phyloP scores from a whole-genome alignment of 805 yeast species.

The Pichia exigua region DNA sequence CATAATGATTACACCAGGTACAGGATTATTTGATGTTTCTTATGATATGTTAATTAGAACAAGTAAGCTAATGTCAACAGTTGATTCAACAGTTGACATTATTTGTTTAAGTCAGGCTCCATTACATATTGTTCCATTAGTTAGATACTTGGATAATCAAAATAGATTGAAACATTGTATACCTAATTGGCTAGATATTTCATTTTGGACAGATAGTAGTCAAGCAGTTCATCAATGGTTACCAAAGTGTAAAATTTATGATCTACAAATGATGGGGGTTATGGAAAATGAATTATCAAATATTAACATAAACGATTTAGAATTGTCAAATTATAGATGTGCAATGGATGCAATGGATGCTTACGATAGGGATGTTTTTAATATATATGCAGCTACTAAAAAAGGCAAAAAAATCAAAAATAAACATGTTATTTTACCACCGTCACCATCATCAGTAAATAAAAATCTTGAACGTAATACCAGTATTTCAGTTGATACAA shows the following conservation, averaged over 20 bases:
- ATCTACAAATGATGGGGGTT: constrained; percentile 95
- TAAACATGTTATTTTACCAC: not conserved
- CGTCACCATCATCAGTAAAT: not conserved
- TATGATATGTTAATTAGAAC: constrained; percentile 67
- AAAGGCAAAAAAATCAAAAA: not conserved
- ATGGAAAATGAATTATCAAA: constrained; percentile 84
- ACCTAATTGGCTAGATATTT: constrained; percentile 93
- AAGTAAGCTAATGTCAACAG: constrained; percentile 61
- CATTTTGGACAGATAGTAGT: constrained; percentile 69
- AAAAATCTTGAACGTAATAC: not conserved
- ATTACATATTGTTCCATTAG: constrained; percentile 82
- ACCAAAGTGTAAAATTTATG: constrained; percentile 92
- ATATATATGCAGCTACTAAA: constrained; percentile 2
- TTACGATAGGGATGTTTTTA: constrained; percentile 57
- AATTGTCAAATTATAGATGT: constrained; percentile 27
- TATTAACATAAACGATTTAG: constrained; percentile 56
- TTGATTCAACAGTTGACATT: constrained; percentile 83
- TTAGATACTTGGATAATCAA: constrained; percentile 55
- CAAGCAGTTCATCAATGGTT: constrained; percentile 58
- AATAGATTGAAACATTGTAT: constrained; percentile 59
- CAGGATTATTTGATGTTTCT: constrained; percentile 90
- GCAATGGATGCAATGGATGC: constrained; percentile 55
- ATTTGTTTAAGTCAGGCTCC: constrained; percentile 89
- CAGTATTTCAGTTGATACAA: not conserved
- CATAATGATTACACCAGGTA: constrained; percentile 81